A percentile compares a stretch with the other conserved stretches of the same genome.
Evolutionary conservation across 2,329 filamentous ascomycete genomes (phyloP).

Genomic region (Coniella lustricola): DNA sequence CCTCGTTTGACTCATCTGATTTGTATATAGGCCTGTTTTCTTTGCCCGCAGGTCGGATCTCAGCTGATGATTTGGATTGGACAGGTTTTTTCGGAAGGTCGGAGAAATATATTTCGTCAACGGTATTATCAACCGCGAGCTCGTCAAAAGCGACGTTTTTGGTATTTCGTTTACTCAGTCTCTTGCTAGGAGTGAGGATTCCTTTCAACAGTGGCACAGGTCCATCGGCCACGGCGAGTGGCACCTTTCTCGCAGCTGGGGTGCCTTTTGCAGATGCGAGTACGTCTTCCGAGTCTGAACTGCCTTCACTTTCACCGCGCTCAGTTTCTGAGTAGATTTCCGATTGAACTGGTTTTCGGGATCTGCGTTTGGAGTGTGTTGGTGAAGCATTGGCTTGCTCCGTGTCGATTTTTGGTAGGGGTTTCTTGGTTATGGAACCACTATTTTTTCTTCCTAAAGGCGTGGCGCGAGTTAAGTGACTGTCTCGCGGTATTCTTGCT

Average conservation of each 20-base stretch:
- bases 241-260: conserved; percentile 12
- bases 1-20: conserved; percentile 23
- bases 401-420: background rate
- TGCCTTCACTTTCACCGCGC: background rate
- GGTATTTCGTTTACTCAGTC: conserved; percentile 29
- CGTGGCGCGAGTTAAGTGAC: background rate
- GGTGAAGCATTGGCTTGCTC: background rate
- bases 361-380: background rate
- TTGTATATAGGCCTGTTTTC: conserved; percentile 12
- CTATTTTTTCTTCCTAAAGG: no score
- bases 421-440: background rate
- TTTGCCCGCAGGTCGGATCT: conserved; percentile 14
- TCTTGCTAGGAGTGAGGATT: conserved; percentile 50
- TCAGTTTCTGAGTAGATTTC: conserved; percentile 1
- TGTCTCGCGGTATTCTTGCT: background rate
- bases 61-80: conserved; percentile 19
- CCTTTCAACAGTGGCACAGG: conserved; percentile 36
- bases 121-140: conserved; percentile 21
- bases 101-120: conserved; percentile 44
- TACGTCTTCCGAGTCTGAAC: background rate
- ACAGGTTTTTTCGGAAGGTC: conserved; percentile 38
- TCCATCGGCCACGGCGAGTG: conserved; percentile 15
- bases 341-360: background rate
- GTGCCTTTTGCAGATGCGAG: conserved; percentile 8
- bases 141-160: conserved; percentile 52